A percentile compares a stretch with the other conserved stretches of the same genome.
These are phyloP conservation scores for Beauveria australis DNA, from an alignment of 2,329 filamentous ascomycete genomes.

Conservation along the genomic window DNA sequence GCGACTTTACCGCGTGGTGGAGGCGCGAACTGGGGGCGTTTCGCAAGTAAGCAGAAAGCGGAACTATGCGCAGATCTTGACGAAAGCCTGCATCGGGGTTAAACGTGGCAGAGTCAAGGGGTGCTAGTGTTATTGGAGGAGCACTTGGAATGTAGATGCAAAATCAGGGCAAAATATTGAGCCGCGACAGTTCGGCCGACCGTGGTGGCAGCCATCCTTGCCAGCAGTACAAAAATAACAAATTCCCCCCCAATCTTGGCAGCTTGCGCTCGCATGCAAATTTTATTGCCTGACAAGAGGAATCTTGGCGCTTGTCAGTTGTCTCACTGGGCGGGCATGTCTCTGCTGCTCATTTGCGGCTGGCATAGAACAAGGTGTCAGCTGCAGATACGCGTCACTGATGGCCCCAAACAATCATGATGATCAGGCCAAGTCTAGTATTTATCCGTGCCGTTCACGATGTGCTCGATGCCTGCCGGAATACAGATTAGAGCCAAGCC, in stretches of 20 bases:
- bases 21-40: constrained; percentile 53
- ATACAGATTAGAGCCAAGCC: background rate
- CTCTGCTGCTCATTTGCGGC: constrained; percentile 7
- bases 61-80: too few species aligned
- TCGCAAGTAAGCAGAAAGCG: constrained; percentile 34
- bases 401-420: background rate
- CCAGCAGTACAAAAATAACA: background rate
- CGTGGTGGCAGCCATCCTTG: background rate
- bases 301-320: background rate
- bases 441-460: background rate
- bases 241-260: background rate
- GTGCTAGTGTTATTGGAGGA: background rate
- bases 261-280: background rate
- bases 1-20: constrained; percentile 80
- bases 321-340: constrained; percentile 4
- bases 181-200: background rate
- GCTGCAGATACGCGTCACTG: constrained; percentile 4
- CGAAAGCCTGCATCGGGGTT: background rate
- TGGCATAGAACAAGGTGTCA: background rate
- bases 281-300: background rate
- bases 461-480: background rate
- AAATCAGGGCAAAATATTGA: background rate
- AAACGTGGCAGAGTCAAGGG: background rate
- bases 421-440: background rate
- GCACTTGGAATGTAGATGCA: background rate